phyloP scores from a whole-genome alignment of 345 rosid genomes.

The Arabis hirsuta region DNA sequence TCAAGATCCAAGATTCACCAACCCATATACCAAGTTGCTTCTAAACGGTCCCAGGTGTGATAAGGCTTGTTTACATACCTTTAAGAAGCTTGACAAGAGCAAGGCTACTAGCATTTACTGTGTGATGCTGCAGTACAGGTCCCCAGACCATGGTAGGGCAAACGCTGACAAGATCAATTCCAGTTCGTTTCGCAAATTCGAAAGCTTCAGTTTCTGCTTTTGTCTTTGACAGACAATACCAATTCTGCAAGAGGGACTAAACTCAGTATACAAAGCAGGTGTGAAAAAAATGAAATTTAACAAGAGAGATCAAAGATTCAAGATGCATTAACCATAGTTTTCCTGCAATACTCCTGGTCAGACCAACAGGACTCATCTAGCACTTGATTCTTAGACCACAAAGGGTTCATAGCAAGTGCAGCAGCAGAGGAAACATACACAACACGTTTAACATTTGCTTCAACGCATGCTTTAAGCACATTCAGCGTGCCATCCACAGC shows the following conservation, averaged over 20 bases:
- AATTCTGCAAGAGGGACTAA: slow-evolving; percentile 51
- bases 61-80: slow-evolving; percentile 46
- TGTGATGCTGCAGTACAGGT: slow-evolving; percentile 64
- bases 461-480: slow-evolving; percentile 67
- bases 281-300: not conserved
- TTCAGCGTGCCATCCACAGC: slow-evolving; percentile 71
- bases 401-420: slow-evolving; percentile 60
- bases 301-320: slow-evolving; percentile 7
- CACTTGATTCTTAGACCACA: slow-evolving; percentile 55
- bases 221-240: slow-evolving; percentile 77
- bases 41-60: not conserved
- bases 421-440: slow-evolving; percentile 65
- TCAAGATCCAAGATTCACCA: slow-evolving; percentile 20
- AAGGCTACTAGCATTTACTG: slow-evolving; percentile 60
- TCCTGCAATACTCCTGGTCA: slow-evolving; percentile 55
- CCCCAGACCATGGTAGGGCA: slow-evolving; percentile 64
- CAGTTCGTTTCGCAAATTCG: slow-evolving; percentile 56
- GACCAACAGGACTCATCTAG: slow-evolving; percentile 74
- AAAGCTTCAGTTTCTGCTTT: slow-evolving; percentile 75
- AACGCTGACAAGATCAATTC: slow-evolving; percentile 60
- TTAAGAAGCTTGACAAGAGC: slow-evolving; percentile 58
- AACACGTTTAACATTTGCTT: slow-evolving; percentile 63
- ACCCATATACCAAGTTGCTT: slow-evolving; percentile 14
- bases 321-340: slow-evolving; percentile 49
- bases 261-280: not conserved